phyloP scores from a whole-genome alignment of 164 flowering plant species.

The Taxillus chinensis region DNA sequence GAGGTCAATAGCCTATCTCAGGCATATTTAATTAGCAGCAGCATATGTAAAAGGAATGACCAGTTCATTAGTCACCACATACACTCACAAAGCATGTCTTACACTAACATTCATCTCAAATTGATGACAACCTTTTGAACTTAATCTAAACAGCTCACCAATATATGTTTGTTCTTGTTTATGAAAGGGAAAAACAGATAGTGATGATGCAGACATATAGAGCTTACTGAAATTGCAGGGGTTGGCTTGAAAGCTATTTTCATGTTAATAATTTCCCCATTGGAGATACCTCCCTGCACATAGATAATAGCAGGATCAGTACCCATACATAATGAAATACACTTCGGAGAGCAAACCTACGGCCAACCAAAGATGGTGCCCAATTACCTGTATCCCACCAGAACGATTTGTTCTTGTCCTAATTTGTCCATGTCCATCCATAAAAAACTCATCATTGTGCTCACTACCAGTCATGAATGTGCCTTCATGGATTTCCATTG shows the following conservation, averaged over 20 bases:
- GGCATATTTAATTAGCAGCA: no score
- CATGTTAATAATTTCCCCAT: slow-evolving; percentile 85
- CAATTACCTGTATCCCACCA: slow-evolving; percentile 89
- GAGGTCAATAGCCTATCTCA: no score
- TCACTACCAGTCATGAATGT: slow-evolving; percentile 90
- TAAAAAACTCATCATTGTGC: slow-evolving; percentile 87
- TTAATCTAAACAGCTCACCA: background rate
- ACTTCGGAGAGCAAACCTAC: background rate
- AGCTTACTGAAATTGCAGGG: slow-evolving; percentile 70
- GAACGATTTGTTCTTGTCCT: slow-evolving; percentile 95
- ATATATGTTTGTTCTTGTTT: background rate
- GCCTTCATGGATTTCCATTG: slow-evolving; percentile 39
- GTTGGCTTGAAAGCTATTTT: slow-evolving; percentile 96
- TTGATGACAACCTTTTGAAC: background rate
- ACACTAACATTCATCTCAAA: background rate
- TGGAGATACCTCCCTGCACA: slow-evolving; percentile 91
- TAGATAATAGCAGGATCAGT: background rate
- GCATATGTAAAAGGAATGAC: no score
- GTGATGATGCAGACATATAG: background rate
- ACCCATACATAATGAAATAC: background rate
- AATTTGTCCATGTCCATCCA: slow-evolving; percentile 59
- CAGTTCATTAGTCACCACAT: no score
- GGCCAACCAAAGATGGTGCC: background rate
- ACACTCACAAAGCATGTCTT: no score
- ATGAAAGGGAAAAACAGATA: slow-evolving; percentile 8